Evolutionary conservation across 345 rosid species (phyloP), one percentile per base, ranked within the genome.

Genomic region (Lepidium didymum): DNA sequence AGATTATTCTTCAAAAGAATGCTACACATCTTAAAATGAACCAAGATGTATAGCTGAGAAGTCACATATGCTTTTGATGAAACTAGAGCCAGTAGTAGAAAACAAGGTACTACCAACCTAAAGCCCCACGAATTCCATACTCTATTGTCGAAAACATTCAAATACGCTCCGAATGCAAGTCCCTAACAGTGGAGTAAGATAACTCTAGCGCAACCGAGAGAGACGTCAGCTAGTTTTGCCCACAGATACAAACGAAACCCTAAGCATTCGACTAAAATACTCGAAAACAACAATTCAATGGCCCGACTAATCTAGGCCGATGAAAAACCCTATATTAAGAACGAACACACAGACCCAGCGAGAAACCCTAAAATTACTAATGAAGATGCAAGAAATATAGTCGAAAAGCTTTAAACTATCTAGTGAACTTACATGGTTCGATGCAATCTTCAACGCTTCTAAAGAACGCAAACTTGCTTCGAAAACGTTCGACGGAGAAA

Each of bases 351-450:
- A 33, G 18, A 47, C 40, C 4, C 10, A 58, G 51, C 34, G 64
- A 44, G 66, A 23, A 73, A 73, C 72, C 72, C 77, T 73, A 73
- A 15, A 49, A 65, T 19, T 64, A 2, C 38, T 59, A 31, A 23
- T 12, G 21, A 38, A 43, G 29, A 63, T 27, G 35, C 12, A 7
- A 42, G 68, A 43, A 40, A 21, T 70, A 27, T 34, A 41, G 41
- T 3, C 10, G 8, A 14, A 31, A 10, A 57, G 37, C 29, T 36
- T 36, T 13, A 23, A 19, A 13, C 4, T 47, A 21, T 7, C 23
- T 0, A 41, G 33, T 37, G 8, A 46, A 55, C 65, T 62, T 68
- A 75, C 74, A 14, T 29, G 10, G 7, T 53, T 2, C 3, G 54
- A 46, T 38, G 35, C 10, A 35, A 53, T 9, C 64, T 68, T 45